phyloP scores from a whole-genome alignment of 495 filamentous ascomycete species.

The Paragyromitra xinjiangensis region DNA sequence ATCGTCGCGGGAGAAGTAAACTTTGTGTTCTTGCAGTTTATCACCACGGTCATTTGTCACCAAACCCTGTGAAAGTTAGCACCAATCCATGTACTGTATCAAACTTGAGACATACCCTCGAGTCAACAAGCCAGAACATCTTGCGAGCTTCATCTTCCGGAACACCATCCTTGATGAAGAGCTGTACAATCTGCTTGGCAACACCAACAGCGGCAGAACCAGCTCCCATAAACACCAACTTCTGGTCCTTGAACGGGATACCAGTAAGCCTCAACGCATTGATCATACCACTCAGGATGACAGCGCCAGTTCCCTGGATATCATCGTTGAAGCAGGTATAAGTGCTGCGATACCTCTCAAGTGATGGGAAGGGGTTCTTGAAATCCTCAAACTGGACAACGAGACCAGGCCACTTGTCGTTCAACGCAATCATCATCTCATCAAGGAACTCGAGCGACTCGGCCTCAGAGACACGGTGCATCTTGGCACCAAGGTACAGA shows the following conservation, averaged over 20 bases:
- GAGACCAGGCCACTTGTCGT: constrained; percentile 85
- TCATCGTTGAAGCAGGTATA: constrained; percentile 99
- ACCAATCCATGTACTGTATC: not conserved
- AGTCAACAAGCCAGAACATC: constrained; percentile 98
- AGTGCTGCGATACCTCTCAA: constrained; percentile 83
- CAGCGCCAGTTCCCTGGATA: constrained; percentile 96
- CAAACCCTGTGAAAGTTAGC: constrained; percentile 68
- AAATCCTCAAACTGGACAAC: constrained; percentile 99
- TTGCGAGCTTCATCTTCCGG: constrained; percentile 87
- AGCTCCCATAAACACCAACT: constrained; percentile 94
- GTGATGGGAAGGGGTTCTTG: constrained; percentile 95
- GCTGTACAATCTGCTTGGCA: constrained; percentile 94
- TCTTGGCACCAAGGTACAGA: constrained; percentile 88
- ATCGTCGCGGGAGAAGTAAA: constrained; percentile 93
- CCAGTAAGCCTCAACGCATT: constrained; percentile 90
- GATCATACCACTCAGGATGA: constrained; percentile 93
- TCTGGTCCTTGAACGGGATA: constrained; percentile 87
- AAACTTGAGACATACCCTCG: constrained; percentile 62
- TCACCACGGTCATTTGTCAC: constrained; percentile 94
- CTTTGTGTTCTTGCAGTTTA: constrained; percentile 93
- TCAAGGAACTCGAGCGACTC: constrained; percentile 95
- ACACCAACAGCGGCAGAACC: constrained; percentile 96
- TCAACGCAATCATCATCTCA: constrained; percentile 92
- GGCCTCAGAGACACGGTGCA: constrained; percentile 78
- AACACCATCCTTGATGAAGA: constrained; percentile 90